Base-by-base conservation (phyloP, 202 grass and related monocot genomes). In the Saccharum hybrid region DNA sequence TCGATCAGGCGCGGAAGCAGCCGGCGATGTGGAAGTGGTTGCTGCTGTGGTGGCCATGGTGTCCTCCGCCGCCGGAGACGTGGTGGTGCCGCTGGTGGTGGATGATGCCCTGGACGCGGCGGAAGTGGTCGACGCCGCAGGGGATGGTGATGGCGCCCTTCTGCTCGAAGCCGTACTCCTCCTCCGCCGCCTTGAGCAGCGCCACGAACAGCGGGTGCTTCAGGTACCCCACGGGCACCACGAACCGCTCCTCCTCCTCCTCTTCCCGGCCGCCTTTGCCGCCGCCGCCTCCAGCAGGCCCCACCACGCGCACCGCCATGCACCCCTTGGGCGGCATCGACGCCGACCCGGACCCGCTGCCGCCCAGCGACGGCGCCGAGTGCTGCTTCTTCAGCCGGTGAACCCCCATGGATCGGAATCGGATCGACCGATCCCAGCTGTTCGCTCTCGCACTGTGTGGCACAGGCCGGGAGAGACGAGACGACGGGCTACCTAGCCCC, bases 101-200 rank as follows among this genome's bases (percentile, higher is more conserved):
- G 86, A 97, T 97, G 85, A 93, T 81, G 3, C 79, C 84, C 76
- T 93, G 92, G 16, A 94, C 82, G 84, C 88, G 88, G 69, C 90
- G 88, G 83, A 97, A 97, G 92, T 93, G 83, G 60, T 97, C 94
- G 28, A 97, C 90, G 79, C 86, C 88, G 90, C 94, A 97, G 57
- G 94, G 94, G 84, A 97, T 94, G 74, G 92, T 94, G 87, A 97
- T 94, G 33, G 90, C 88, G 37, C 94, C 94, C 89, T 97, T 88
- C 38, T 97, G 94, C 79, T 78, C 54, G 83, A 97, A 97, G 7
- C 94, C 94, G 84, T 90, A 97, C 85, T 97, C 94, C 65, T 94
- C 94, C 88, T 93, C 94, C 11, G 94, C 94, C 86, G 86, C 92
- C 94, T 93, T 88, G 41, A 97, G 91, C 31, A 97, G 87, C 28